Evolutionary conservation across 176 grass and related monocot genomes (phyloP), one percentile per base, ranked within the genome.

Genomic region (Zea luxurians): DNA sequence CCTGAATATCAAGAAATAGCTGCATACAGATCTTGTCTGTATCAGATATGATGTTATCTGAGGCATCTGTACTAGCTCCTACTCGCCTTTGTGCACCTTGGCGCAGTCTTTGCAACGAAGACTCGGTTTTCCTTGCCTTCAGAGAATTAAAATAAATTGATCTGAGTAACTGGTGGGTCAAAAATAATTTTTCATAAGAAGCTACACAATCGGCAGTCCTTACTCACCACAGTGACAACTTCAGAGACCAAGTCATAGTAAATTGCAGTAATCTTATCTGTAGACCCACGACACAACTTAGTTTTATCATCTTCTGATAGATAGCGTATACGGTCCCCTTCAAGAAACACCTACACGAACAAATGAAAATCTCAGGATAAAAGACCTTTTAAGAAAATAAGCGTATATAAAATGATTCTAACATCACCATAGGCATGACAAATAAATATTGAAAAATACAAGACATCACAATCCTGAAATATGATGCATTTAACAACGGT

Each of bases 11-110:
- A 87, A 99, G 96, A 91, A 95, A 99, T 80, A 99, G 83, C 78
- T 99, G 96, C 96, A 91, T 95, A 75, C 96, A 99, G 44, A 99
- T 99, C 96, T 99, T 99, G 48, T 99, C 92, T 45, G 96, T 95
- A 34, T 99, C 96, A 82, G 92, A 99, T 46, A 99, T 95, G 82
- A 85, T 77, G 48, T 87, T 99, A 79, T 99, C 92, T 16, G 80
- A 87, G 50, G 92, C 63, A 83, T 99, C 92, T 35, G 92, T 89
- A 78, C 71, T 95, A 80, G 92, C 92, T 35, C 96, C 96, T 73
- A 99, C 86, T 84, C 92, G 88, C 64, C 92, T 87, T 74, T 94
- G 95, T 64, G 87, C 87, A 83, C 91, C 95, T 89, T 92, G 90
- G 27, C 96, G 76, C 70, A 99, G 73, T 79, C 92, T 95, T 88